These are phyloP conservation scores for Agrostemma githago DNA, from an alignment of 148 eudicot genomes.

Conservation along the genomic window DNA sequence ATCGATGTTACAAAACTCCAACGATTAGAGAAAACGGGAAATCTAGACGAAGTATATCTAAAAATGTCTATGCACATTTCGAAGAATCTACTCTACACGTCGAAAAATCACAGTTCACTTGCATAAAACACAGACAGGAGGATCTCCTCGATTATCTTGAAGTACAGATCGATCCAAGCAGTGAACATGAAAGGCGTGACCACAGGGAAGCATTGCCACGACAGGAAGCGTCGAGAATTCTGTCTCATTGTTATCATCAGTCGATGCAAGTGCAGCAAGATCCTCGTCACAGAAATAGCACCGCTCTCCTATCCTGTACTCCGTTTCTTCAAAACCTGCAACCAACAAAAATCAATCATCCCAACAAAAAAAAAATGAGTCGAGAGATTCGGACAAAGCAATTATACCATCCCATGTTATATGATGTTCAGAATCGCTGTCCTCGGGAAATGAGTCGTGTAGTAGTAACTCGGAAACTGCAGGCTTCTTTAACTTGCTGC, in stretches of 20 bases:
- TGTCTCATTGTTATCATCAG: not conserved
- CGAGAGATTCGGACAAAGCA: too few species aligned
- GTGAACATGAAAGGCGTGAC: conserved; percentile 40
- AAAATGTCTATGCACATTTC: conserved; percentile 3
- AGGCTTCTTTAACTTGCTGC: conserved; percentile 11
- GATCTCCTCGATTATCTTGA: conserved; percentile 25
- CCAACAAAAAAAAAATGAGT: too few species aligned
- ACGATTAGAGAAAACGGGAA: not conserved
- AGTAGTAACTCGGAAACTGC: not conserved
- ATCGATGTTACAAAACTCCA: not conserved
- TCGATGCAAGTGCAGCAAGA: conserved; percentile 24
- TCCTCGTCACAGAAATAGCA: conserved; percentile 35
- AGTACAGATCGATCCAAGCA: conserved; percentile 28
- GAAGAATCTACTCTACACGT: not conserved
- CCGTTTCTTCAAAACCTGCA: conserved; percentile 12
- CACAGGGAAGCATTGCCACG: conserved; percentile 43
- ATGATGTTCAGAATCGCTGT: not conserved
- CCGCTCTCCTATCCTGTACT: conserved; percentile 1
- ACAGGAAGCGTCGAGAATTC: conserved; percentile 27
- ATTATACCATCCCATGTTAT: conserved; percentile 27
- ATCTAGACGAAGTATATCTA: not conserved
- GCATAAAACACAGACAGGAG: conserved; percentile 33
- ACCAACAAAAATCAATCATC: not conserved
- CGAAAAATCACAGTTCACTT: not conserved
- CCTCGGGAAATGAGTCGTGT: not conserved